Base-by-base conservation (phyloP, 345 rosid genomes). In the Eucalyptus decipiens region DNA sequence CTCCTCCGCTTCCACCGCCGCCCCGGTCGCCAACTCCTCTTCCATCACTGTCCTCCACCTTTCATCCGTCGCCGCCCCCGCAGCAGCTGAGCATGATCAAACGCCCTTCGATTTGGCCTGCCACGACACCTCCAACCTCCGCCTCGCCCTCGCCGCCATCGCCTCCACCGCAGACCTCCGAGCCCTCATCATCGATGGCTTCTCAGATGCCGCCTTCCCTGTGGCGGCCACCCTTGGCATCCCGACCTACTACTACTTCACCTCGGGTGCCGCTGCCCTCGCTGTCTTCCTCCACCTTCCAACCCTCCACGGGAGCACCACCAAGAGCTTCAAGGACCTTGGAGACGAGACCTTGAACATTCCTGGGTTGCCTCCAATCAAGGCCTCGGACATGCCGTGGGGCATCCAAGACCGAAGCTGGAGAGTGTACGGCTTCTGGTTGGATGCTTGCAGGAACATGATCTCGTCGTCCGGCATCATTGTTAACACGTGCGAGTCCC, bases 21-120 rank as follows among this genome's bases (percentile, higher is more conserved):
- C 89, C 45, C 62, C 50, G 8, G 43, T 90, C 45, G 49, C 88
- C n/a, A 48, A 88, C 60, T 30, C 34, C 62, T 90, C 93, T 65
- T 62, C 93, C 76, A 88, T 94, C 87, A 87, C 86, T 48, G 89
- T 93, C 88, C 89, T 89, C 90, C 91, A 85, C 86, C 95, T 92
- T 80, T 91, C 93, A 4, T 10, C 87, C 9, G 3, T 18, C n/a
- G 87, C 62, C 3, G 62, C 62, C 30, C 62, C 62, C 13, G 30
- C 80, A 2, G 18, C 89, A 45, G 11, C 67, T 10, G 81, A 72
- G 81, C 14, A 5, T 9, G 16, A 40, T 8, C 89, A 34, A n/a
- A 43, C 88, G 9, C 15, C 65, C 10, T 91, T 87, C 51, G 89
- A 90, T 43, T 17, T 91, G n/a, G 72, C 87, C 32, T 49, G 86